Conservation (phyloP, 208 protist genomes). For the Acanthamoeba royreba region DNA sequence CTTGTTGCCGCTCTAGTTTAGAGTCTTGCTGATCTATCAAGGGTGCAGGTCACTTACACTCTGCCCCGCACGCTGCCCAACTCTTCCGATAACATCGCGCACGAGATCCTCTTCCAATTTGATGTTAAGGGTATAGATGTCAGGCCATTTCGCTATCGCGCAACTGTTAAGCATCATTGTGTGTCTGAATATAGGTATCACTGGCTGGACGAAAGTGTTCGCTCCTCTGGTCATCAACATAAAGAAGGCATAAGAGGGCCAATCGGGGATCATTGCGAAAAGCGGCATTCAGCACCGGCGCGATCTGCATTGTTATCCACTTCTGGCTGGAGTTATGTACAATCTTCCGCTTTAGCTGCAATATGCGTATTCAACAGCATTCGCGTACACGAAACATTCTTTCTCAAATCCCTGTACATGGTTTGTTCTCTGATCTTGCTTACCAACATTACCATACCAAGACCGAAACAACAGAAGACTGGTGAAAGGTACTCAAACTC, state of each 20-base stretch:
- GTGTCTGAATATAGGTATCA: not conserved
- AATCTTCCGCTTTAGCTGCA: no score
- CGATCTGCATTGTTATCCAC: no score
- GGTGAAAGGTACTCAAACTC: no score
- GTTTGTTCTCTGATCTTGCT: no score
- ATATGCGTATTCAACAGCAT: no score
- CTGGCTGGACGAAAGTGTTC: not conserved
- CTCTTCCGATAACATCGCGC: not conserved
- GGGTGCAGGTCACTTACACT: not conserved
- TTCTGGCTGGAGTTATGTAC: no score
- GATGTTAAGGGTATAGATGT: not conserved
- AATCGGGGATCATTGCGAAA: no score
- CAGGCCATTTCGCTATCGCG: not conserved
- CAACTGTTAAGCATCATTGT: not conserved
- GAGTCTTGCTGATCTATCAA: not conserved
- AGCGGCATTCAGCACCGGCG: no score
- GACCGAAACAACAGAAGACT: no score
- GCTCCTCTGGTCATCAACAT: not conserved
- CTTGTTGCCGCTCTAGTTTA: not conserved
- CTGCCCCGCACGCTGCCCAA: not conserved
- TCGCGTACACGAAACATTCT: no score
- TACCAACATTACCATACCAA: no score
- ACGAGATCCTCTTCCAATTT: conserved; percentile 6
- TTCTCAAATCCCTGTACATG: no score
- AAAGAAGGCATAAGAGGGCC: not conserved